Conservation (phyloP, 805 yeast genomes). For the Candida endomychidarum region DNA sequence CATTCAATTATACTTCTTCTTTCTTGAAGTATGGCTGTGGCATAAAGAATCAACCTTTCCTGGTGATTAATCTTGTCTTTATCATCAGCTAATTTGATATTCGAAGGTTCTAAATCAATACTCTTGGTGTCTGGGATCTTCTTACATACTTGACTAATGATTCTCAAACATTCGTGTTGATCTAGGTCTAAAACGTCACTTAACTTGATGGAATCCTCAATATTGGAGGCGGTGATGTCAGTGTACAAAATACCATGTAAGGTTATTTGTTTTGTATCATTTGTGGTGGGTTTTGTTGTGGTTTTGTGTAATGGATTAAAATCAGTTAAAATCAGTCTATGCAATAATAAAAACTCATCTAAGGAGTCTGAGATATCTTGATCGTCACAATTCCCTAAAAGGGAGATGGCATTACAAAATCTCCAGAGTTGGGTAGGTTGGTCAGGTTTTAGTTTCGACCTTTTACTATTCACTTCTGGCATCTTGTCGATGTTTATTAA, state of each 20-base stretch:
- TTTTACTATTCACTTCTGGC: constrained; percentile 9
- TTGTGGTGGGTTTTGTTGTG: constrained; percentile 1
- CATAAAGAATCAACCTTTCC: constrained; percentile 34
- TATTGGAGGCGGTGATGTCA: constrained; percentile 30
- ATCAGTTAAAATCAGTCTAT: constrained; percentile 27
- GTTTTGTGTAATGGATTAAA: constrained; percentile 29
- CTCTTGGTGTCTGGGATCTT: constrained; percentile 35
- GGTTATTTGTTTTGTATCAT: constrained; percentile 27
- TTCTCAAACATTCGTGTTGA: constrained; percentile 47
- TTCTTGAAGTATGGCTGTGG: constrained; percentile 47
- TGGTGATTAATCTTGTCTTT: constrained; percentile 27
- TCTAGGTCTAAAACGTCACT: constrained; percentile 40
- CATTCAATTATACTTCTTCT: constrained; percentile 49
- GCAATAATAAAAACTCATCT: constrained; percentile 39
- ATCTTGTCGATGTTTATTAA: constrained; percentile 2
- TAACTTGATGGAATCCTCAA: constrained; percentile 41
- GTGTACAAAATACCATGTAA: constrained; percentile 43
- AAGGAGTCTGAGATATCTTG: constrained; percentile 34
- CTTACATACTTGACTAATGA: constrained; percentile 40
- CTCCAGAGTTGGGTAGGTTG: constrained; percentile 41
- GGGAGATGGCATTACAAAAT: constrained; percentile 37
- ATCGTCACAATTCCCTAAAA: constrained; percentile 30
- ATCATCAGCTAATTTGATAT: constrained; percentile 32
- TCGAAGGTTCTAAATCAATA: constrained; percentile 23
- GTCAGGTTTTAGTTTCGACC: constrained; percentile 16